Evolutionary conservation across 2,329 filamentous ascomycete species (phyloP), one percentile per base, ranked within the genome.

Genomic region (Penicillium concentricum): DNA sequence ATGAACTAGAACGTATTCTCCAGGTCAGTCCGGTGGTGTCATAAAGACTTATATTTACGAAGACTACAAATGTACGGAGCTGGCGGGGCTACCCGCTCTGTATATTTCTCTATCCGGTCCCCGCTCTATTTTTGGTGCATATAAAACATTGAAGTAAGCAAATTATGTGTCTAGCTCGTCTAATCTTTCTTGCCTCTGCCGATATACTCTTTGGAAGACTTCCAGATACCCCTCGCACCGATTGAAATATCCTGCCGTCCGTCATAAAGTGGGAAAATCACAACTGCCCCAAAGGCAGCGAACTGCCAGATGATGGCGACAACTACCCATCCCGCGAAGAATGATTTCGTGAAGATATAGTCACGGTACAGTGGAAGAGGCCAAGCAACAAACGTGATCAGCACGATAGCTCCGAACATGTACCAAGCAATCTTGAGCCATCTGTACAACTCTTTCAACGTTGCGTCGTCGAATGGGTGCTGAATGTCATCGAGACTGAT

Each of bases 281-380:
- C 74, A 0, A 82, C 79, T 0, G 76, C 75, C 8, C 70, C 65
- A 45, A 82, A 76, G 0, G 79, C 79, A 41, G 74, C 67, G 56
- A 81, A 82, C 47, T 80, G 78, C 78, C 79, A 81, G 0, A 78
- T 66, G 3, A 81, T 77, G 0, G 78, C 73, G 4, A 81, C 74
- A 0, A 72, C 69, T 0, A 74, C 71, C 79, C 79, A 81, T 0
- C 77, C 75, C 1, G 69, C 67, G 62, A 81, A 81, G 57, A 81
- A 81, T 0, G 70, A 63, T 61, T 74, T 74, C 0, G 73, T 79
- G 58, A 82, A 82, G 38, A 82, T 74, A 51, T 77, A 82, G 46
- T 72, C 59, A 0, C 79, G 74, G 59, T 82, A 82, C 5, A 82
- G 69, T 22, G 80, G 79, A 67, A 82, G 70, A 0, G 79, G 80